phyloP scores from a whole-genome alignment of 306 rosid genomes.

The Quercus agrifolia region DNA sequence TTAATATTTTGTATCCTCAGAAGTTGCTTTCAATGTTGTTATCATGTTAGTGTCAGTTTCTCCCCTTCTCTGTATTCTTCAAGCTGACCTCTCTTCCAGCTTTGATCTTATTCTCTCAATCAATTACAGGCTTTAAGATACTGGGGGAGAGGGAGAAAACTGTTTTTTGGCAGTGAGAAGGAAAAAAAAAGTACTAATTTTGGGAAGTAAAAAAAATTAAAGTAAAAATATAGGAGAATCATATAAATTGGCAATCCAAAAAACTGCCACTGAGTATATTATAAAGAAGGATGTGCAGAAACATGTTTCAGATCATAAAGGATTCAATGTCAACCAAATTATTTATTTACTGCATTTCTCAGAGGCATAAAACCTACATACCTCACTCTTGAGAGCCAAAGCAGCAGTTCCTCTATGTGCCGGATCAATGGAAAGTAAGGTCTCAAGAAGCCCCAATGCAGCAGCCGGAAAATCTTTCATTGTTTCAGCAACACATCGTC shows the following conservation, averaged over 20 bases:
- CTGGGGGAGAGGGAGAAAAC: background rate
- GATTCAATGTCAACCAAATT: slow-evolving; percentile 9
- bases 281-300: slow-evolving; percentile 1
- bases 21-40: background rate
- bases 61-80: background rate
- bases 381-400: slow-evolving; percentile 76
- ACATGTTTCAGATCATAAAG: background rate
- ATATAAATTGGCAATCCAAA: background rate
- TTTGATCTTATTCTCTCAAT: background rate
- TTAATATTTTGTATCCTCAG: background rate
- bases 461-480: slow-evolving; percentile 67
- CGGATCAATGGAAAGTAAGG: slow-evolving; percentile 80
- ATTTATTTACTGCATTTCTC: background rate
- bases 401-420: slow-evolving; percentile 71
- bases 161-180: background rate
- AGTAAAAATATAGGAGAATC: background rate
- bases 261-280: background rate
- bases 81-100: background rate
- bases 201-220: background rate
- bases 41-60: background rate
- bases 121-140: background rate
- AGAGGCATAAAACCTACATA: slow-evolving; percentile 23
- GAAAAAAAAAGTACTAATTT: background rate
- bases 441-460: slow-evolving; percentile 64
- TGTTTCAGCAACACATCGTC: slow-evolving; percentile 63